Evolutionary conservation across 2,329 filamentous ascomycete genomes (phyloP), one percentile per base, ranked within the genome.

Genomic region (Aspergillus quadrilineatus): DNA sequence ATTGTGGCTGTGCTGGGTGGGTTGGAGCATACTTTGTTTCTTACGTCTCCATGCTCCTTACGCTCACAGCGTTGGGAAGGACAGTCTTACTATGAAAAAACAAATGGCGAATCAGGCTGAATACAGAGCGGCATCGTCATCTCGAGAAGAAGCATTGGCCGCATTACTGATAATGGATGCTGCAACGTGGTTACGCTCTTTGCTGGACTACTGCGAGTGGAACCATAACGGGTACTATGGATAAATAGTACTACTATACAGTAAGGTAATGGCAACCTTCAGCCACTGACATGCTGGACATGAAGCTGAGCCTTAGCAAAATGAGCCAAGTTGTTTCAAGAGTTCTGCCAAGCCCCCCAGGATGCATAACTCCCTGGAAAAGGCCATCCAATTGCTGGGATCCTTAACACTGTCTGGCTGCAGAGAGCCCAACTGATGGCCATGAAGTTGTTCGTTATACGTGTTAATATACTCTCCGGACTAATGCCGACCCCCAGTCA

Each of bases 281-380:
- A 50, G 43, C 44, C 45, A 53, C 39, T 46, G 9, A 55, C 30
- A 7, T 37, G 17, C 32, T 46, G 6, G 29, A 15, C 28, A 7
- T 32, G 14, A 7, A 49, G 49, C 49, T 36, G 49, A 53, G 50
- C 45, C 50, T 45, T 45, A 50, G 42, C 37, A 49, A 30, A 32
- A 36, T 26, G 45, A 55, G 57, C 57, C 49, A 59, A 59, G 53
- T 53, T 41, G 57, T 59, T 56, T 59, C 57, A 59, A 56, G 53
- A 48, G 32, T 45, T 17, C 43, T 37, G 56, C 56, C 53, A 55
- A 55, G 49, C 17, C 34, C 17, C 14, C 30, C 7, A 50, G 15
- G 15, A 41, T 29, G n/a, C 14, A 49, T 45, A 36, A 36, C 39
- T 17, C 32, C 41, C 50, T 41, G 41, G 32, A 39, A 15, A 43